A percentile compares a stretch with the other conserved stretches of the same genome.
These are phyloP conservation scores for Colletotrichum sojae DNA, from an alignment of 2,329 filamentous ascomycete species.

Conservation along the genomic window DNA sequence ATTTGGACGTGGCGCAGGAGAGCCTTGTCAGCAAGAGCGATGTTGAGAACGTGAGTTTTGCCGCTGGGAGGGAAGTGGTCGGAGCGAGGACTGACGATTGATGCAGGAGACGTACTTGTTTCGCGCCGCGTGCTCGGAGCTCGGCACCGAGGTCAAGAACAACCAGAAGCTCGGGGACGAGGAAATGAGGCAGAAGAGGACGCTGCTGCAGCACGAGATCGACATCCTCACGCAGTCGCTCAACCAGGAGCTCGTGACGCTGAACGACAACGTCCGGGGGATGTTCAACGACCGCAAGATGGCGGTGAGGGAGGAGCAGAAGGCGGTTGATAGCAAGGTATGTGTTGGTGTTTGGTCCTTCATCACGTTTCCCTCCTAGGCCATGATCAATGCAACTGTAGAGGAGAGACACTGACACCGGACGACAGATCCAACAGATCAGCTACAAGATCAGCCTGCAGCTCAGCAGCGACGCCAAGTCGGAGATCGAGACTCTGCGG, in stretches of 20 bases:
- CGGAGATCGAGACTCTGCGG: constrained; percentile 89
- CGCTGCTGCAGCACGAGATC: constrained; percentile 92
- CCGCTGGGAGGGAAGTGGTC: too few relatives aligned
- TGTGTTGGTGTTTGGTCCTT: constrained; percentile 46
- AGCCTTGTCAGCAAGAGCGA: constrained; percentile 91
- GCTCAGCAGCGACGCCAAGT: constrained; percentile 91
- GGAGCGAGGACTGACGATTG: too few relatives aligned
- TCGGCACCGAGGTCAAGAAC: constrained; percentile 88
- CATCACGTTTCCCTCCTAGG: neutral
- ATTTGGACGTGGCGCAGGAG: constrained; percentile 84
- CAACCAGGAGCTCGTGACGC: constrained; percentile 83
- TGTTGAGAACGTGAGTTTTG: constrained; percentile 82
- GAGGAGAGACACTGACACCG: too few relatives aligned
- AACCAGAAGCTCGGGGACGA: constrained; percentile 84
- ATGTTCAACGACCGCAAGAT: constrained; percentile 98
- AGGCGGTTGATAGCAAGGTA: constrained; percentile 84
- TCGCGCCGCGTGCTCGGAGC: constrained; percentile 91
- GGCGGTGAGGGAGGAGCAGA: constrained; percentile 89
- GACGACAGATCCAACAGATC: constrained; percentile 83
- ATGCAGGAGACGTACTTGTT: constrained; percentile 88
- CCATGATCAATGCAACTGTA: too few relatives aligned
- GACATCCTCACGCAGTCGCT: constrained; percentile 90
- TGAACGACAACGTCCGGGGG: constrained; percentile 93
- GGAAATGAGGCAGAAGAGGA: constrained; percentile 84
- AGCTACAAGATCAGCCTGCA: constrained; percentile 96